A percentile compares a stretch with the other conserved stretches of the same genome.
phyloP scores from a whole-genome alignment of 2,329 filamentous ascomycete species.

The Nigrospora sphaerica region DNA sequence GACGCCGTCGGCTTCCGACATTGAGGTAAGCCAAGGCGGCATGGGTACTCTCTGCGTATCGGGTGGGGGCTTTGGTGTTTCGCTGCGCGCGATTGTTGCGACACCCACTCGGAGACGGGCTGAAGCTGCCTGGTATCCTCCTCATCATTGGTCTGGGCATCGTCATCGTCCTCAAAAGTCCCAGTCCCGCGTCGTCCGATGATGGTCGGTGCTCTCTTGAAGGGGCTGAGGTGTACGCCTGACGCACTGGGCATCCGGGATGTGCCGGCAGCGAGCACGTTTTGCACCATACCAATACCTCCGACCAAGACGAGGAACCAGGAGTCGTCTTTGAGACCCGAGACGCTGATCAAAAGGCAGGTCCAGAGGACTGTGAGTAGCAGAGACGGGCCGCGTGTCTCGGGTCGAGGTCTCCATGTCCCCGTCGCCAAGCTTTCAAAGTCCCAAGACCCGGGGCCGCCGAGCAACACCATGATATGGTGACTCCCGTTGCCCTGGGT shows the following conservation, averaged over 20 bases:
- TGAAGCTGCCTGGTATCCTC: no score
- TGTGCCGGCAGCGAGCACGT: not conserved
- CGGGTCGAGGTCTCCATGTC: not conserved
- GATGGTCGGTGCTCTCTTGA: slow-evolving; percentile 5
- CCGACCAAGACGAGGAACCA: not conserved
- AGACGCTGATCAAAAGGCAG: not conserved
- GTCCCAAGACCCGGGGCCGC: not conserved
- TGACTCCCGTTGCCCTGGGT: not conserved
- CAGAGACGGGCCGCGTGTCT: not conserved
- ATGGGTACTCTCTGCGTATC: no score
- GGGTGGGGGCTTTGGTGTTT: no score
- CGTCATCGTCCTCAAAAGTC: slow-evolving; percentile 3
- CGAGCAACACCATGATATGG: not conserved
- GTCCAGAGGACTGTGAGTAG: not conserved
- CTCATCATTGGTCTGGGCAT: not conserved
- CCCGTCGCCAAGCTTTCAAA: not conserved
- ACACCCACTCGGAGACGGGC: no score
- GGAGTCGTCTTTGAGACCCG: not conserved
- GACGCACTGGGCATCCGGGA: not conserved
- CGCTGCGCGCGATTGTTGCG: no score
- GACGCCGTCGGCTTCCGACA: slow-evolving; percentile 4
- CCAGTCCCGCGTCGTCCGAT: slow-evolving; percentile 7
- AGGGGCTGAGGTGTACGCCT: not conserved
- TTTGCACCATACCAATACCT: not conserved
- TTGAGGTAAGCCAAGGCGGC: slow-evolving; percentile 3